These are phyloP conservation scores for Boletus pseudopeckii DNA, from an alignment of 768 basidiomycete genomes.

Conservation along the genomic window DNA sequence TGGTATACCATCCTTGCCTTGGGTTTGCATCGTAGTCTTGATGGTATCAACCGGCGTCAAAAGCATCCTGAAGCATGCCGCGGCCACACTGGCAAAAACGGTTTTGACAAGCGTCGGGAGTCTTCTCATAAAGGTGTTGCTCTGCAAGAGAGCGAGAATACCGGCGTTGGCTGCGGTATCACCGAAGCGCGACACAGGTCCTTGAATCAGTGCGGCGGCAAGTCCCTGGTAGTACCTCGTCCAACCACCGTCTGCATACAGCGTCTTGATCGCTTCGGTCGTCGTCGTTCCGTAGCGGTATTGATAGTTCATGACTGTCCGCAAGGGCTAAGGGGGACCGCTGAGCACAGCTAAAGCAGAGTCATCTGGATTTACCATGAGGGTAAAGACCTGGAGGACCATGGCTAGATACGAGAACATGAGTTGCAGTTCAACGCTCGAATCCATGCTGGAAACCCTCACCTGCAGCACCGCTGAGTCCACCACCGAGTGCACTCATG, in stretches of 20 bases:
- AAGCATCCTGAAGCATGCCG: constrained; percentile 86
- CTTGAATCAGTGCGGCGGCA: constrained; percentile 80
- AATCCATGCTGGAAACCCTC: constrained; percentile 3
- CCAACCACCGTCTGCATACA: constrained; percentile 78
- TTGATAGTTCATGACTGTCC: constrained; percentile 98
- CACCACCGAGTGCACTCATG: constrained; percentile 84
- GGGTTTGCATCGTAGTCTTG: constrained; percentile 94
- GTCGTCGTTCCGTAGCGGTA: constrained; percentile 84
- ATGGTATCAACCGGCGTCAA: constrained; percentile 91
- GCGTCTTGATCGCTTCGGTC: constrained; percentile 57
- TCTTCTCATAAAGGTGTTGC: constrained; percentile 64
- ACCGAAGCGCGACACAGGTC: constrained; percentile 81
- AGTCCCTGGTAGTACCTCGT: constrained; percentile 88
- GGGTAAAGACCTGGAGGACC: constrained; percentile 86
- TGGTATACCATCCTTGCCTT: constrained; percentile 65
- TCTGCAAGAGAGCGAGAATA: constrained; percentile 79
- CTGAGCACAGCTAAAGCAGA: neutral
- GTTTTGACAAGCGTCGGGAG: constrained; percentile 72
- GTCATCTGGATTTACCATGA: constrained; percentile 52
- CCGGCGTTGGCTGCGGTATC: constrained; percentile 95
- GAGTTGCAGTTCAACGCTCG: neutral
- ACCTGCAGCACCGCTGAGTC: constrained; percentile 86
- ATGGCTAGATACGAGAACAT: constrained; percentile 54
- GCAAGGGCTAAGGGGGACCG: constrained; percentile 57
- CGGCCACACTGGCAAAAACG: constrained; percentile 70